Evolutionary conservation across 1,284 basidiomycete genomes (phyloP), one percentile per base, ranked within the genome.

Genomic region (Naganishia sp.): DNA sequence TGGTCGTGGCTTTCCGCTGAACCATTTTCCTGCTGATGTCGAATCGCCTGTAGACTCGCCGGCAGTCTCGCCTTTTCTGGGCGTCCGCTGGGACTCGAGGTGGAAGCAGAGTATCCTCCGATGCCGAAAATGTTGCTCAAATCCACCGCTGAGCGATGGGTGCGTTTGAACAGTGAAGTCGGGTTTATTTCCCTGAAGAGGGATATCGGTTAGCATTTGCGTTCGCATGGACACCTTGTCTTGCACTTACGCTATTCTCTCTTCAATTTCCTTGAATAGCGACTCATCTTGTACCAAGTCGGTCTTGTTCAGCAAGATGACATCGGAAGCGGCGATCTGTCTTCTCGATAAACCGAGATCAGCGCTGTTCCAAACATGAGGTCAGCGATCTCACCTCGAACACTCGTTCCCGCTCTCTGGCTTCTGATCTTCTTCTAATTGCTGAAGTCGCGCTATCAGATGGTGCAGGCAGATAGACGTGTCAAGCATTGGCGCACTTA

Each of bases 281-380:
- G 60, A 73, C 41, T 21, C 85, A 65, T 64, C 75, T 72, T 43
- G 76, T 3, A 87, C 87, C 18, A 95, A 81, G 73, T 95, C 94
- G 35, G 83, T 81, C 80, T 96, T 96, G 82, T 96, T 96, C 31
- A 95, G 80, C 21, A 95, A 79, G 53, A 95, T 84, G n/a, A 94
- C 88, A 73, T 95, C 93, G 15, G 92, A 87, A 41, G 87, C 87
- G 1, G 91, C 93, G 53, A 96, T 88, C 82, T 97, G 94, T 41
- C 65, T 66, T 56, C 28, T 28, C 50, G 6, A 4, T 23, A 25
- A 5, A 28, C 2, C 6, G 6, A 3, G 25, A 21, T 43, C 61
- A 31, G 54, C n/a, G 11, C 46, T 41, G 25, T 5, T 15, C 10
- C 6, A 35, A 4, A 35, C 42, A 42, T 4, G 31, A 13, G 35